phyloP scores from a whole-genome alignment of 768 basidiomycete genomes.

The Podaxis pistillaris region DNA sequence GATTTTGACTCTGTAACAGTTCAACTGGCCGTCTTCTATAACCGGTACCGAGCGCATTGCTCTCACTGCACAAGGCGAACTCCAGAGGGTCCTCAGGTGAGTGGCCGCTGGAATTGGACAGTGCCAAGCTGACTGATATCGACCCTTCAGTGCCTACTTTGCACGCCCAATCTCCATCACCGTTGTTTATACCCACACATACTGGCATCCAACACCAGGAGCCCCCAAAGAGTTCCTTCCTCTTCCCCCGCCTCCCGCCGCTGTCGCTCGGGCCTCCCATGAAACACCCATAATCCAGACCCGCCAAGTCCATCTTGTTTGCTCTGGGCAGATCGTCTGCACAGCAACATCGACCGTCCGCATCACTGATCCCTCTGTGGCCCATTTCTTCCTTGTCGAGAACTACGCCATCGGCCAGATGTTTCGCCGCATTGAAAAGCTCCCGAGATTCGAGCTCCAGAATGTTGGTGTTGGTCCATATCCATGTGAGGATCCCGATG shows the following conservation, averaged over 20 bases:
- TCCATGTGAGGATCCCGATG: background rate
- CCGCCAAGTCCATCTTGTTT: constrained; percentile 64
- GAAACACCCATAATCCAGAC: constrained; percentile 53
- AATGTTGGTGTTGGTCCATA: background rate
- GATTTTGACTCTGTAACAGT: constrained; percentile 28
- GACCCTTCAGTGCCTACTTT: background rate
- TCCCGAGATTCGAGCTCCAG: background rate
- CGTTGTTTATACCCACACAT: background rate
- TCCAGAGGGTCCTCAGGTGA: constrained; percentile 22
- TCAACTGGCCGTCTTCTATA: constrained; percentile 48
- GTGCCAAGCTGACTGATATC: background rate
- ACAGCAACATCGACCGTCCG: constrained; percentile 65
- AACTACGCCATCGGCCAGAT: constrained; percentile 70
- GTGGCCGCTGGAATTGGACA: background rate
- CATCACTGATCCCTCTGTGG: constrained; percentile 54
- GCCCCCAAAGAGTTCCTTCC: constrained; percentile 73
- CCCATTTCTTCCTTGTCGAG: constrained; percentile 62
- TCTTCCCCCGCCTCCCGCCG: constrained; percentile 88
- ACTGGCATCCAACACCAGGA: background rate
- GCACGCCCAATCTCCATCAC: background rate
- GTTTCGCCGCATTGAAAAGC: constrained; percentile 44
- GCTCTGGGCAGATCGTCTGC: constrained; percentile 52
- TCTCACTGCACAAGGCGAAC: constrained; percentile 65
- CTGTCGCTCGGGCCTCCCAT: constrained; percentile 42
- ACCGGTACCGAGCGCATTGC: constrained; percentile 70